These are phyloP conservation scores for Coelastrella sp. DNA, from an alignment of 139 green algal species.

Conservation along the genomic window DNA sequence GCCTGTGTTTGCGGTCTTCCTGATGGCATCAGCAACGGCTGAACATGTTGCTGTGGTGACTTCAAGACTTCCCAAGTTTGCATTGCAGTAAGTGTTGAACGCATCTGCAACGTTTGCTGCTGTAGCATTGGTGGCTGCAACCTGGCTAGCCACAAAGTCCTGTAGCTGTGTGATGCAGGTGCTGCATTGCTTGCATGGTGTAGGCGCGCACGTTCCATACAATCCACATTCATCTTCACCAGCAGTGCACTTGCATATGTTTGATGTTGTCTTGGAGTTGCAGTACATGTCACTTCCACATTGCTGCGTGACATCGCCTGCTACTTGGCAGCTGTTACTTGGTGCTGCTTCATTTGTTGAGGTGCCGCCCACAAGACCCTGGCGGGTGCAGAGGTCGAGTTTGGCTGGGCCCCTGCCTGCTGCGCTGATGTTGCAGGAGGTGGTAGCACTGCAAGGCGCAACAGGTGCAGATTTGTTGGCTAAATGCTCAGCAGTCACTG, in stretches of 20 bases:
- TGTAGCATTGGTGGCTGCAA: neutral
- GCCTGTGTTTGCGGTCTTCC: neutral
- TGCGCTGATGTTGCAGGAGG: neutral
- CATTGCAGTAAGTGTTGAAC: neutral
- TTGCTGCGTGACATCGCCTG: neutral
- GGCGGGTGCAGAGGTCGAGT: neutral
- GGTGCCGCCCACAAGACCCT: neutral
- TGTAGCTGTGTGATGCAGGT: neutral
- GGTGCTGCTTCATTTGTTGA: neutral
- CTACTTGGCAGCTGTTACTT: neutral
- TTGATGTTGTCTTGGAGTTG: neutral
- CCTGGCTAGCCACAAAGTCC: neutral
- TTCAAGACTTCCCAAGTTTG: neutral
- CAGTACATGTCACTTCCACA: neutral
- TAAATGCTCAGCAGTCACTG: too few species aligned
- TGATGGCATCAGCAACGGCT: neutral
- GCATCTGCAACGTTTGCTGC: neutral
- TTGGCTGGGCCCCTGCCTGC: neutral
- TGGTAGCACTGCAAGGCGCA: neutral
- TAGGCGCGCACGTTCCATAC: neutral
- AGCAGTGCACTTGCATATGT: neutral
- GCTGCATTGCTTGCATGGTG: constrained; percentile 1
- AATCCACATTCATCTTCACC: neutral
- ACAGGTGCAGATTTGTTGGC: too few species aligned
- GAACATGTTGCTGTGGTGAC: neutral